These are phyloP conservation scores for Sphagnurus paluster DNA, from an alignment of 1,284 basidiomycete genomes.

Conservation along the genomic window DNA sequence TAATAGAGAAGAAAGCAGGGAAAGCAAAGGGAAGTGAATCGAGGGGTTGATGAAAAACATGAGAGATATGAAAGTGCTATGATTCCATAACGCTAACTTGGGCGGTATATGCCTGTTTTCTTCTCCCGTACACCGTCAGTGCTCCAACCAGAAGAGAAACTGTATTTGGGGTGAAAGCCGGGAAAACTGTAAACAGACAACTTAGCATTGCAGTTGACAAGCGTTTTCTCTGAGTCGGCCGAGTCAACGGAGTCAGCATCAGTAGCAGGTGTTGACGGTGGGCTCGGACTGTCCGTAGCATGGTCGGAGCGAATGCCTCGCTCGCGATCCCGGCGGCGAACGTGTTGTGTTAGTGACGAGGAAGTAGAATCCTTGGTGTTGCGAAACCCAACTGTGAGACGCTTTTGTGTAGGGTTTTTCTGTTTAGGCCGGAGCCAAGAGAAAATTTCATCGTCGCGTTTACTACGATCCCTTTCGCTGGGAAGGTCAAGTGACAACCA, in stretches of 20 bases:
- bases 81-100: too few species aligned
- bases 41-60: too few species aligned
- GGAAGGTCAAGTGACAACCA: background rate
- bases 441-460: slow-evolving; percentile 2
- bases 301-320: background rate
- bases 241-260: too few species aligned
- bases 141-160: background rate
- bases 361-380: background rate
- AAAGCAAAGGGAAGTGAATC: too few species aligned
- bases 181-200: background rate
- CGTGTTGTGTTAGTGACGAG: background rate
- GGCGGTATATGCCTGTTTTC: too few species aligned
- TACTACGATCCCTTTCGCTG: background rate
- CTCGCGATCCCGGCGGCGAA: background rate
- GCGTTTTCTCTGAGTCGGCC: slow-evolving; percentile 7
- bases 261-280: too few species aligned
- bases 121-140: background rate
- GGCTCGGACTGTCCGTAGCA: too few species aligned
- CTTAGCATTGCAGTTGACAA: background rate
- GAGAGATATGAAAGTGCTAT: too few species aligned
- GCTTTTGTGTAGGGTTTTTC: slow-evolving; percentile 8
- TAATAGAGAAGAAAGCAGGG: too few species aligned
- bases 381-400: background rate
- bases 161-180: background rate
- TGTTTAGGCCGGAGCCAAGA: slow-evolving; percentile 11